phyloP scores from a whole-genome alignment of 2,329 filamentous ascomycete genomes.

The Penicillium freii region DNA sequence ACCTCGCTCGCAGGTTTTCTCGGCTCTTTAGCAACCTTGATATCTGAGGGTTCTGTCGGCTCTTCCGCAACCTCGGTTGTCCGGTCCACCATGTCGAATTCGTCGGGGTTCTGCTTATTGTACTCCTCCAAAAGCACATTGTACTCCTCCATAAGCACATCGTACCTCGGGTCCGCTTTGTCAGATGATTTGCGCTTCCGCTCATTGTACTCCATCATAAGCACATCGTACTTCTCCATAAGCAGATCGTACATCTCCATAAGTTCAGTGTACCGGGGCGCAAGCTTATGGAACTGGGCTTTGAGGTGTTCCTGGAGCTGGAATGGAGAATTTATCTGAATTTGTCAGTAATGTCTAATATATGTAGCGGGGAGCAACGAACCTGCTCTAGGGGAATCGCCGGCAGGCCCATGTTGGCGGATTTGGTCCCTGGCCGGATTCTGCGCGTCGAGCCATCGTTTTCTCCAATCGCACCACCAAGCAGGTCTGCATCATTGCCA shows the following conservation, averaged over 20 bases:
- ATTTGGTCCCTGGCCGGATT: constrained; percentile 87
- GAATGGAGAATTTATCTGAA: constrained; percentile 90
- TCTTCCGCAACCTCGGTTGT: constrained; percentile 69
- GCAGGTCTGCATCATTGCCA: constrained; percentile 56
- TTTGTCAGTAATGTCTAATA: constrained; percentile 9
- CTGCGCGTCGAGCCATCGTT: constrained; percentile 76
- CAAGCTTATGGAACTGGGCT: constrained; percentile 81
- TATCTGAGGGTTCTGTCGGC: neutral
- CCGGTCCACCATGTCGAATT: constrained; percentile 61
- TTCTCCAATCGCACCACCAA: constrained; percentile 55
- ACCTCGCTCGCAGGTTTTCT: constrained; percentile 64
- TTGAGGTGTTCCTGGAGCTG: constrained; percentile 97
- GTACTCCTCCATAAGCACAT: neutral
- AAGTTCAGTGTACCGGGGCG: constrained; percentile 32
- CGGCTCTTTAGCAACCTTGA: constrained; percentile 59
- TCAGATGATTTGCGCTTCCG: neutral
- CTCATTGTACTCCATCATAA: neutral
- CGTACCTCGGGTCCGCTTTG: neutral
- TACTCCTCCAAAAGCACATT: neutral
- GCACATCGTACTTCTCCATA: neutral
- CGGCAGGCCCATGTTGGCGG: constrained; percentile 93
- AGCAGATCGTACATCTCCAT: neutral
- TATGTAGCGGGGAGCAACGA: constrained; percentile 31
- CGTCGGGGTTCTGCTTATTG: constrained; percentile 47
- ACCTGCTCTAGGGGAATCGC: constrained; percentile 83